Base-by-base conservation (phyloP, 2,329 filamentous ascomycete genomes). In the Calonectria crousiana region DNA sequence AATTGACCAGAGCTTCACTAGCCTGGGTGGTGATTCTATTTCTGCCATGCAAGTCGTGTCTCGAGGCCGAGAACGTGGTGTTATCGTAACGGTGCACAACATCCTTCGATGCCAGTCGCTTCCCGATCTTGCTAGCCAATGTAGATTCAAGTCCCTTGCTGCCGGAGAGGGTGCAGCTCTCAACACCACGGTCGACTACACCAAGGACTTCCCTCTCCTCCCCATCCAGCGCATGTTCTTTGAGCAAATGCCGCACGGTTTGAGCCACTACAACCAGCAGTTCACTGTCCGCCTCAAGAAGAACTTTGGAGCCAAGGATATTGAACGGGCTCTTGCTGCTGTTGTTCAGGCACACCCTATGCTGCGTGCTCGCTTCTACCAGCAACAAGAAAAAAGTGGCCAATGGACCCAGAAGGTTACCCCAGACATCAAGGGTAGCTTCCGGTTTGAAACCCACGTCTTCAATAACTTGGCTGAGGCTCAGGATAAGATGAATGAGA, bases 11-110 rank as follows among this genome's bases (percentile, higher is more conserved):
- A 88, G 86, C 78, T 89, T 90, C 78, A 88, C 89, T 80, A 83
- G 83, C 0, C 82, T 88, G 0, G 88, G 88, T 11, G 88, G 88
- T 28, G 87, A 89, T 75, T 89, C 88, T 0, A 84, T 89, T 4
- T 77, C 84, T 0, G 88, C 88, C 2, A 90, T 74, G 74, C 71
- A 77, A 62, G 38, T 76, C 4, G 67, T 70, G 14, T 60, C 71
- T 2, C 62, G 62, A 6, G 74, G 69, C 9, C 71, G 74, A 1
- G 36, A 62, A 20, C 66, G 56, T 3, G 66, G 69, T 11, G 47
- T 75, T 6, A 41, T 58, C 16, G n/a, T 76, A 0, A 67, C 73
- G 9, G 73, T 71, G 2, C 49, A 69, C 2, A 62, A 53, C 26
- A 73, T 76, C 4, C 68, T 76, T 11, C 71, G 68, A 2, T 67